phyloP scores from a whole-genome alignment of 768 basidiomycete species.

The Tylopilus balloui region DNA sequence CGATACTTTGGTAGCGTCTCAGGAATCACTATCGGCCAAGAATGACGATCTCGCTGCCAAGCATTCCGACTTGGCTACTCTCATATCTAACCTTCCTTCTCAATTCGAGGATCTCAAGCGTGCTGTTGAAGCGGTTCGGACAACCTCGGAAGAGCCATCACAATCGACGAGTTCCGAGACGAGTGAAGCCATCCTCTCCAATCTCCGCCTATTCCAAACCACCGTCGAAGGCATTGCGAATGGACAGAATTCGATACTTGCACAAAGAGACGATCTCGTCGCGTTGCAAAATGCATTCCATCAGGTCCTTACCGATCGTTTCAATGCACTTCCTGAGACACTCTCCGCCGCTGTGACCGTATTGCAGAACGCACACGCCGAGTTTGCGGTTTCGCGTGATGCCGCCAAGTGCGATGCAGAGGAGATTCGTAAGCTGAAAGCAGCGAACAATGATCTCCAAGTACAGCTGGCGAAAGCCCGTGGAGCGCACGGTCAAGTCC shows the following conservation, averaged over 20 bases:
- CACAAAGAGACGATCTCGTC: slow-evolving; percentile 46
- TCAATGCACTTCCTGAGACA: slow-evolving; percentile 56
- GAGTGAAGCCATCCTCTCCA: slow-evolving; percentile 29
- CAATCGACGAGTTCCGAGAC: slow-evolving; percentile 13
- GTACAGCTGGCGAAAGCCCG: slow-evolving; percentile 73
- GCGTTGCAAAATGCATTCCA: slow-evolving; percentile 50
- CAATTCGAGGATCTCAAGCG: slow-evolving; percentile 44
- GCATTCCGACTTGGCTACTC: slow-evolving; percentile 38
- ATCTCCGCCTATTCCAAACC: slow-evolving; percentile 44
- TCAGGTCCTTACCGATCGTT: slow-evolving; percentile 48
- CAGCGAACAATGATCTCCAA: slow-evolving; percentile 62
- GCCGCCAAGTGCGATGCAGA: slow-evolving; percentile 60
- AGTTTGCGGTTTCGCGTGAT: slow-evolving; percentile 55
- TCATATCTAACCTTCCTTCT: slow-evolving; percentile 46
- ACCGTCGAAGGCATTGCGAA: slow-evolving; percentile 45
- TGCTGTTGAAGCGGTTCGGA: slow-evolving; percentile 35
- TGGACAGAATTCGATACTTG: slow-evolving; percentile 47
- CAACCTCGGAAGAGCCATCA: slow-evolving; percentile 17
- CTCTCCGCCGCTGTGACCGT: slow-evolving; percentile 50
- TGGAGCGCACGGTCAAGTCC: slow-evolving; percentile 69
- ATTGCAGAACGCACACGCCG: slow-evolving; percentile 58
- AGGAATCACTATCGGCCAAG: slow-evolving; percentile 39
- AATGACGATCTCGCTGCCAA: slow-evolving; percentile 35
- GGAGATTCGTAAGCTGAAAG: slow-evolving; percentile 54
- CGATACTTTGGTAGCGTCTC: slow-evolving; percentile 38